Conservation (phyloP, 176 grass and related monocot genomes). For the Eleusine coracana region DNA sequence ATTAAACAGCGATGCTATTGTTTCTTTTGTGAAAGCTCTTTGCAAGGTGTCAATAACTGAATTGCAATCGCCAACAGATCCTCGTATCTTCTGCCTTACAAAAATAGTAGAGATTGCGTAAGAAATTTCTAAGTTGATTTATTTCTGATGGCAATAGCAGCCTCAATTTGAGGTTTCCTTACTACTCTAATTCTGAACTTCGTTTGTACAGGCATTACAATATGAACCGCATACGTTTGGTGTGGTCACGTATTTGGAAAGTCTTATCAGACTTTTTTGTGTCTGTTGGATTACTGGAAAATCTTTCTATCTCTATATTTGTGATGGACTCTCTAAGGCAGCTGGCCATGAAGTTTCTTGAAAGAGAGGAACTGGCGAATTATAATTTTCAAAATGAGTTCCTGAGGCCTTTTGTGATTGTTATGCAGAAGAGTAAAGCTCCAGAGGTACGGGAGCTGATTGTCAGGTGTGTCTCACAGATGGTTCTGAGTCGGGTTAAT, state of each 20-base stretch:
- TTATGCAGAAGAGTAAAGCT: conserved; percentile 89
- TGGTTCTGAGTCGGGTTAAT: conserved; percentile 92
- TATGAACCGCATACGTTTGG: conserved; percentile 86
- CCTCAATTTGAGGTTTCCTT: conserved; percentile 9
- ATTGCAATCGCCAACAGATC: conserved; percentile 85
- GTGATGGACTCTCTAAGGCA: conserved; percentile 97
- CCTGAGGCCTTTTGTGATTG: conserved; percentile 83
- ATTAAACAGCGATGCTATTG: conserved; percentile 96
- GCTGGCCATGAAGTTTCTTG: conserved; percentile 95
- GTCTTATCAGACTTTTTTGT: conserved; percentile 95
- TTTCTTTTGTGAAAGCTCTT: conserved; percentile 97
- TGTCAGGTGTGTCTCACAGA: conserved; percentile 95
- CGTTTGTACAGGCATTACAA: conserved; percentile 88
- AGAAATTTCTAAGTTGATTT: conserved; percentile 40
- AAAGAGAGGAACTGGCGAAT: conserved; percentile 95
- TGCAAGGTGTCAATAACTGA: conserved; percentile 97
- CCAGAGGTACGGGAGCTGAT: conserved; percentile 90
- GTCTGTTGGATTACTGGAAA: conserved; percentile 89
- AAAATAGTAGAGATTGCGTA: conserved; percentile 99
- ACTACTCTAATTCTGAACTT: conserved; percentile 43
- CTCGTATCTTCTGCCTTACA: conserved; percentile 97
- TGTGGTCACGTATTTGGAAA: conserved; percentile 97
- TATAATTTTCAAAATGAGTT: conserved; percentile 99
- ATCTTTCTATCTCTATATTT: conserved; percentile 96
- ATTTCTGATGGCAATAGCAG: conserved; percentile 35